Evolutionary conservation across 2,329 filamentous ascomycete species (phyloP).

Genomic region (Exophiala sideris): DNA sequence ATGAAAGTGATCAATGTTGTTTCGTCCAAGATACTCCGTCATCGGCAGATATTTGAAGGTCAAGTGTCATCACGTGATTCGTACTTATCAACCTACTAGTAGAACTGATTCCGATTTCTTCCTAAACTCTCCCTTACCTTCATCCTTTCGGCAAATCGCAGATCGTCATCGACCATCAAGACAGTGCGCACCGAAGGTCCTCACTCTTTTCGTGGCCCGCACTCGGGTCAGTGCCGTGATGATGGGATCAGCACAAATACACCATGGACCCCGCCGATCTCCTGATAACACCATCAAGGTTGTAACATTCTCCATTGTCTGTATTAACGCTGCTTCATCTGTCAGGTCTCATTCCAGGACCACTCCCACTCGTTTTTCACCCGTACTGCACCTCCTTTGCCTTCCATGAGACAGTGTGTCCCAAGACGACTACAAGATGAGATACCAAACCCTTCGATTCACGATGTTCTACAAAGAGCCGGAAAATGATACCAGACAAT

Average conservation of each 20-base stretch:
- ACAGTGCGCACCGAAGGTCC: not conserved
- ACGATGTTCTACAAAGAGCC: slow-evolving; percentile 29
- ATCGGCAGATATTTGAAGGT: not conserved
- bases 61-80: not conserved
- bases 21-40: too few species aligned
- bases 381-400: not conserved
- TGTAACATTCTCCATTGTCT: too few species aligned
- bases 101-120: slow-evolving; percentile 8
- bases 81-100: not conserved
- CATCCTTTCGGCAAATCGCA: slow-evolving; percentile 12
- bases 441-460: slow-evolving; percentile 29
- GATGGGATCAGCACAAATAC: not conserved
- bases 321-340: too few species aligned
- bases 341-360: too few species aligned
- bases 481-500: slow-evolving; percentile 15
- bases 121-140: slow-evolving; percentile 7
- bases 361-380: not conserved
- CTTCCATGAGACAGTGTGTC: not conserved
- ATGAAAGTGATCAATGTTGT: too few species aligned
- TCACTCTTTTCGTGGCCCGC: not conserved
- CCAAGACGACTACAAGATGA: slow-evolving; percentile 16
- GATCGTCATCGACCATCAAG: slow-evolving; percentile 13
- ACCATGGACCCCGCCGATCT: not conserved
- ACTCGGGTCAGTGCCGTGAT: not conserved
- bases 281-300: not conserved